Evolutionary conservation across 371 early-diverging fungal species (phyloP), one percentile per base, ranked within the genome.

Genomic region (Mucor ambiguus): DNA sequence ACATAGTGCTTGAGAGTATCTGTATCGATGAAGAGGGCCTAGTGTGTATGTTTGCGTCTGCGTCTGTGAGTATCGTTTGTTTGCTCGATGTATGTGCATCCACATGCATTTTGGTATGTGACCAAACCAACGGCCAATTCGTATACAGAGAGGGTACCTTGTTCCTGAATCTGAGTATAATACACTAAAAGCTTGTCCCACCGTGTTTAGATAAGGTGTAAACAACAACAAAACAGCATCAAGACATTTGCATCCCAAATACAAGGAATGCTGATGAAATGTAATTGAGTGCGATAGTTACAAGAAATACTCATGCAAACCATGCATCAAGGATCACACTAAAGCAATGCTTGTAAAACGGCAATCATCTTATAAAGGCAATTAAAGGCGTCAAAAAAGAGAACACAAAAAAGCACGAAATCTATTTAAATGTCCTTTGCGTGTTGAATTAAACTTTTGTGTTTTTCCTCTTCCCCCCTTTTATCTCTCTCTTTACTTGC

Each of bases 331-430:
- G 32, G 29, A 44, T 44, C 49, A 49, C 26, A 26, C 49, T 10
- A 26, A 49, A 8, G 28, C 26, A n/a, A 26, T 26, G 52, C 41
- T 52, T 26, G 28, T 52, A 52, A 10, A 10, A 52, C 52, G 16
- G 28, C 28, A 16, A 28, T 14, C 28, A 16, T 52, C 52, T 28
- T 52, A 52, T 26, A 52, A 52, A 52, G 52, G 52, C 24, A 52
- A 52, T 52, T 28, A 3, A 26, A 28, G 52, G 52, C 52, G 52
- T 52, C 28, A 58, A 58, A 58, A 56, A 33, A 35, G 37, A 20
- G 33, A 56, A 9, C 32, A 32, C 24, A 56, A 56, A n/a, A 56
- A 37, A 58, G 33, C 24, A 24, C 35, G 10, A 20, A 16, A 63
- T 18, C 14, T 24, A 32, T 35, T 12, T 52, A 52, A 37, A 18